These are phyloP conservation scores for Paraphoma sp. DNA, from an alignment of 2,329 filamentous ascomycete species.

Conservation along the genomic window DNA sequence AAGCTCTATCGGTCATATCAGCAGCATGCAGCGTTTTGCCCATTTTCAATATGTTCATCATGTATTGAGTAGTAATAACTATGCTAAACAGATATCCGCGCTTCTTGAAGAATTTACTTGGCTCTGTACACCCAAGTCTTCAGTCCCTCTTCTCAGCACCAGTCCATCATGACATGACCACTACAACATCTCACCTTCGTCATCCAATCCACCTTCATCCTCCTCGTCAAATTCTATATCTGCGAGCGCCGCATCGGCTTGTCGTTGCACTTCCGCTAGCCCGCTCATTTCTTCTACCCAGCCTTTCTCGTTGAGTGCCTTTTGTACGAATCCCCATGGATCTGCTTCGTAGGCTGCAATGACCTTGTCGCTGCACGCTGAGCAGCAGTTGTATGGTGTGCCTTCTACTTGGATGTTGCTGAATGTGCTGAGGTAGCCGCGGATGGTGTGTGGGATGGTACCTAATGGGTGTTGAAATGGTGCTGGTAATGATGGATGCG, in stretches of 20 bases:
- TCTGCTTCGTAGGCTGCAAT: conserved; percentile 70
- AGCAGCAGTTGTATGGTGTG: conserved; percentile 79
- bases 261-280: conserved; percentile 69
- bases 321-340: conserved; percentile 79
- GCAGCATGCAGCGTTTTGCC: too few species aligned
- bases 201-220: conserved; percentile 58
- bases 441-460: conserved; percentile 79
- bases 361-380: conserved; percentile 76
- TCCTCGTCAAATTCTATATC: conserved; percentile 65
- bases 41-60: too few species aligned
- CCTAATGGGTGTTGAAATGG: conserved; percentile 67
- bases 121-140: background rate
- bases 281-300: conserved; percentile 81
- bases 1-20: too few species aligned
- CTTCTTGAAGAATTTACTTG: too few species aligned
- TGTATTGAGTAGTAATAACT: too few species aligned
- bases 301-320: conserved; percentile 75
- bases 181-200: conserved; percentile 60
- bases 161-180: too few species aligned
- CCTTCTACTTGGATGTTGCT: conserved; percentile 76
- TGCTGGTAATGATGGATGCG: conserved; percentile 39
- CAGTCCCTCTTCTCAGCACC: background rate
- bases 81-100: too few species aligned
- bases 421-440: conserved; percentile 77
- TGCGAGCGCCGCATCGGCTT: conserved; percentile 54